phyloP scores from a whole-genome alignment of 805 yeast genomes.

The Starmerella vitae region DNA sequence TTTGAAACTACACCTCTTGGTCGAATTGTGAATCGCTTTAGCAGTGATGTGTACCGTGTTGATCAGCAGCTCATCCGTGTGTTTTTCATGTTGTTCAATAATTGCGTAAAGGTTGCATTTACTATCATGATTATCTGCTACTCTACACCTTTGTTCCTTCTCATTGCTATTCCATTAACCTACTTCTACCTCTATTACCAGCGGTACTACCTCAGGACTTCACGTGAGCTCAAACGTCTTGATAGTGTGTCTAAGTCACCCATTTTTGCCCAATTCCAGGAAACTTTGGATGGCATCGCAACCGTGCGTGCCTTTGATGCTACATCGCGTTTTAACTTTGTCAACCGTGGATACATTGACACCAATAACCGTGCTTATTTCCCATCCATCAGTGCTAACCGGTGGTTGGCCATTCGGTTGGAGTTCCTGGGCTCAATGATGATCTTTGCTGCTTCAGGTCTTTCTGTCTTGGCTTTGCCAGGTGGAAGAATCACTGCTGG shows the following conservation, averaged over 20 bases:
- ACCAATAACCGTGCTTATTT: constrained; percentile 82
- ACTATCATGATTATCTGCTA: constrained; percentile 69
- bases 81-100: constrained; percentile 29
- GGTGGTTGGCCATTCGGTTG: constrained; percentile 94
- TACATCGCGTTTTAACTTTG: constrained; percentile 42
- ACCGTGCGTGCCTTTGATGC: constrained; percentile 74
- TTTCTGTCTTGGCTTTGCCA: constrained; percentile 57
- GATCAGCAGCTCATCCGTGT: constrained; percentile 48
- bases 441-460: constrained; percentile 72
- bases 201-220: constrained; percentile 49
- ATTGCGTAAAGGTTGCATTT: constrained; percentile 32
- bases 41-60: constrained; percentile 76
- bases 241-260: constrained; percentile 60
- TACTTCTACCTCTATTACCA: constrained; percentile 58
- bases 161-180: constrained; percentile 57
- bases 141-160: constrained; percentile 76
- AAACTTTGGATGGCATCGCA: constrained; percentile 60
- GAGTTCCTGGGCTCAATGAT: constrained; percentile 84
- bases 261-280: constrained; percentile 69
- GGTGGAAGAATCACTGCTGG: constrained; percentile 73
- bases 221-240: constrained; percentile 68
- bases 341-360: constrained; percentile 50
- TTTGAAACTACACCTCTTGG: constrained; percentile 95
- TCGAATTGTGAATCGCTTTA: constrained; percentile 75
- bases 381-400: constrained; percentile 82